These are phyloP conservation scores for Xylaria sp. DNA, from an alignment of 2,329 filamentous ascomycete genomes.

Conservation along the genomic window DNA sequence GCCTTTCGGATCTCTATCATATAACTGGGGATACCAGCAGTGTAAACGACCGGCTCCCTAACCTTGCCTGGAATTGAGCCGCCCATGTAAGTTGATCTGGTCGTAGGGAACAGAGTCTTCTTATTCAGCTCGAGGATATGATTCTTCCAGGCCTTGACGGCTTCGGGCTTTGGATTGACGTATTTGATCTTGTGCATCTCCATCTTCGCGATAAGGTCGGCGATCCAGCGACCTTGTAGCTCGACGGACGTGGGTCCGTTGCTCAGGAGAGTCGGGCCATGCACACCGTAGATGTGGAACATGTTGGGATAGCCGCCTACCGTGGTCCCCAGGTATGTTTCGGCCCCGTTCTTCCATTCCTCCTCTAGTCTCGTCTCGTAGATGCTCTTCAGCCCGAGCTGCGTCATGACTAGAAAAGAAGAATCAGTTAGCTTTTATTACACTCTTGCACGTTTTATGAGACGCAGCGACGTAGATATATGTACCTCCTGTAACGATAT, in stretches of 20 bases:
- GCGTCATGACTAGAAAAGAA: constrained; percentile 52
- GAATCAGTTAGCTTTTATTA: neutral
- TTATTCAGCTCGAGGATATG: constrained; percentile 59
- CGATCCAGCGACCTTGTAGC: constrained; percentile 67
- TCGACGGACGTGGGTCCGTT: constrained; percentile 67
- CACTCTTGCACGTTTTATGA: neutral
- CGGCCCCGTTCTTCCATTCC: constrained; percentile 51
- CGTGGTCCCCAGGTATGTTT: constrained; percentile 55
- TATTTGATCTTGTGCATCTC: constrained; percentile 57
- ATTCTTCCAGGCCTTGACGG: constrained; percentile 60
- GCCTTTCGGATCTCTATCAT: constrained; percentile 48
- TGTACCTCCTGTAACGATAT: constrained; percentile 52
- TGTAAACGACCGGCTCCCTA: constrained; percentile 62
- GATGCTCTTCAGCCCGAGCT: constrained; percentile 57
- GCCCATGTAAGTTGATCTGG: constrained; percentile 65
- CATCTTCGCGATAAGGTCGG: constrained; percentile 61
- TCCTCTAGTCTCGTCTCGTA: constrained; percentile 52
- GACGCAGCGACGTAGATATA: neutral
- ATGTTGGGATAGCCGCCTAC: constrained; percentile 60
- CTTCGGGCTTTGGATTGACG: constrained; percentile 60
- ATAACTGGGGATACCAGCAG: constrained; percentile 55
- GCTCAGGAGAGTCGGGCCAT: constrained; percentile 64
- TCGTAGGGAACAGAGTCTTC: constrained; percentile 59
- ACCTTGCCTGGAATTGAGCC: constrained; percentile 51
- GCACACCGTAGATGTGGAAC: constrained; percentile 65